Evolutionary conservation across 129 eudicot genomes (phyloP).

Genomic region (Chrysanthemum lavandulifolium): DNA sequence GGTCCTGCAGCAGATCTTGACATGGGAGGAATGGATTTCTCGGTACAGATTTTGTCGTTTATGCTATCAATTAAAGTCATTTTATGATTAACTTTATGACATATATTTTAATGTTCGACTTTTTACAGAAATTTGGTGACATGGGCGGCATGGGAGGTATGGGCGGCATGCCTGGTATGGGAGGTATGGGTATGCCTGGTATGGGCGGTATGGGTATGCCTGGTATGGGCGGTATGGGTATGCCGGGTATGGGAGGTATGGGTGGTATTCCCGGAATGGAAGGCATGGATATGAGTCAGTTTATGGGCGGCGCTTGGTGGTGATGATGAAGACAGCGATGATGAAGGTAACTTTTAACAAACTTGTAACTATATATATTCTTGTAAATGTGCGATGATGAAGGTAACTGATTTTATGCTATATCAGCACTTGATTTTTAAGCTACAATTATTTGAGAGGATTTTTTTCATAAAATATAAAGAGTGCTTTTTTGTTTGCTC

Average conservation of each 20-base stretch:
- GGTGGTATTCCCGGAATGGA: constrained; percentile 44
- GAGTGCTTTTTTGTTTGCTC: too few species aligned
- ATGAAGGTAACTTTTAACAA: constrained; percentile 47
- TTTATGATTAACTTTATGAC: neutral
- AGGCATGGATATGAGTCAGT: constrained; percentile 37
- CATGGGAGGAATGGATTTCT: constrained; percentile 88
- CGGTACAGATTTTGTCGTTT: constrained; percentile 42
- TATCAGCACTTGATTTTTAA: too few species aligned
- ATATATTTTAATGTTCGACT: neutral
- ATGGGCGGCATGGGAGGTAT: constrained; percentile 49
- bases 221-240: constrained; percentile 38
- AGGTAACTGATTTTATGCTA: too few species aligned
- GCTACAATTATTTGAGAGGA: too few species aligned
- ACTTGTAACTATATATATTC: neutral
- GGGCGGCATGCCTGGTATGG: constrained; percentile 50
- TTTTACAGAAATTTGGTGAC: constrained; percentile 55
- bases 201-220: constrained; percentile 42
- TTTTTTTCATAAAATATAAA: too few species aligned
- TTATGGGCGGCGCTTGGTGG: constrained; percentile 37
- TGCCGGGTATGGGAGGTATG: constrained; percentile 40
- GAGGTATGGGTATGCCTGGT: constrained; percentile 46
- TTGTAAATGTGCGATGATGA: too few species aligned
- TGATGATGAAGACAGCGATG: constrained; percentile 66
- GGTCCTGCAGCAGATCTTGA: constrained; percentile 52
- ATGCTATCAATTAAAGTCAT: neutral